phyloP scores from a whole-genome alignment of 441 rosid species.

The Euphorbia celastroides region DNA sequence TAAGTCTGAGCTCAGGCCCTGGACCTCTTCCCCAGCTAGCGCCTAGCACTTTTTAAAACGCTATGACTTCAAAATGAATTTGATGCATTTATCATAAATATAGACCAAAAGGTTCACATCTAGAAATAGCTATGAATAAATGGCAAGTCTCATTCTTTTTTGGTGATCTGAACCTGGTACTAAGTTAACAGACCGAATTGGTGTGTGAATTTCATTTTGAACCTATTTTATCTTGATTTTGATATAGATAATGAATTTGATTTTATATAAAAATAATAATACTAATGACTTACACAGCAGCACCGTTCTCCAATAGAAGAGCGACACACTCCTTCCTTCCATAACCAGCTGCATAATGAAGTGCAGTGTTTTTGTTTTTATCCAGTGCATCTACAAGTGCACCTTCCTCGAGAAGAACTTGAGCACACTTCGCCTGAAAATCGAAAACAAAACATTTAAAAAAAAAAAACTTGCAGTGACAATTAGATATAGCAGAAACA shows the following conservation, averaged over 20 bases:
- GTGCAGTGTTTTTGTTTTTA: slow-evolving; percentile 92
- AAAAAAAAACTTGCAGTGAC: too few species aligned
- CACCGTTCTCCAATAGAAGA: slow-evolving; percentile 83
- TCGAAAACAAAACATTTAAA: background rate
- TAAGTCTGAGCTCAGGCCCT: too few species aligned
- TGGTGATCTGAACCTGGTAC: background rate
- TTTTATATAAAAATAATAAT: background rate
- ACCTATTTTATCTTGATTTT: background rate
- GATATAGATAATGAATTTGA: background rate
- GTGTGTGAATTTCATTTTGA: background rate
- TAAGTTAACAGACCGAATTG: background rate
- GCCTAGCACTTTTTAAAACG: too few species aligned
- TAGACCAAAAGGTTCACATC: background rate
- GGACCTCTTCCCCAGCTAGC: too few species aligned
- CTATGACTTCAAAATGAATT: background rate
- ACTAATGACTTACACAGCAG: slow-evolving; percentile 79
- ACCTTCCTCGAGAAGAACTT: slow-evolving; percentile 80
- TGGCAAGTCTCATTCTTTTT: background rate
- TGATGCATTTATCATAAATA: background rate
- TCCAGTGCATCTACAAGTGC: slow-evolving; percentile 86
- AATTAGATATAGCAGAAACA: background rate
- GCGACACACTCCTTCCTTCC: slow-evolving; percentile 95
- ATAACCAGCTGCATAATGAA: slow-evolving; percentile 97
- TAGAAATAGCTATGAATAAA: background rate
- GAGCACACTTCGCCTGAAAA: slow-evolving; percentile 79